Conservation (phyloP, 2,329 filamentous ascomycete genomes). For the Aspergillus pseudotamarii region DNA sequence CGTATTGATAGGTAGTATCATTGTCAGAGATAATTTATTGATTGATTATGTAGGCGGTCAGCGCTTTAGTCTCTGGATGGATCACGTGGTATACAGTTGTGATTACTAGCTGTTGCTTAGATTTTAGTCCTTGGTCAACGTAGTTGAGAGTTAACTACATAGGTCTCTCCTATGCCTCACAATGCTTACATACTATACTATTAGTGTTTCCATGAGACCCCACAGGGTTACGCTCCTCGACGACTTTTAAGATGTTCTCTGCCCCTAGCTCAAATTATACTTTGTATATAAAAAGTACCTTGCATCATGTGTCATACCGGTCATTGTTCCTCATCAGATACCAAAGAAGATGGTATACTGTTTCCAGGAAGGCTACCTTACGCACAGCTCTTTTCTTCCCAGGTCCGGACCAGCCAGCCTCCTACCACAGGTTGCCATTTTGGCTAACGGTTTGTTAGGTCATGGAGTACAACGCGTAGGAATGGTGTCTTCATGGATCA, state of each 20-base stretch:
- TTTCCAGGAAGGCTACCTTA: conserved; percentile 22
- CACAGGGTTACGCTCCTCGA: conserved; percentile 16
- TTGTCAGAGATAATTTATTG: background rate
- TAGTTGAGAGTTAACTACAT: background rate
- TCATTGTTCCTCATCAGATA: background rate
- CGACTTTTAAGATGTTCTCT: conserved; percentile 25
- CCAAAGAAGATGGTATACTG: conserved; percentile 9
- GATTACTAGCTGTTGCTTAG: background rate
- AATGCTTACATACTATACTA: conserved; percentile 14
- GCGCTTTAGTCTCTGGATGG: background rate
- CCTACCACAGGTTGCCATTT: background rate
- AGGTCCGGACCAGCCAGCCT: conserved; percentile 30
- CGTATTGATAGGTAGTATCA: background rate
- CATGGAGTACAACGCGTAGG: conserved; percentile 88
- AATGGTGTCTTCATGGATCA: conserved; percentile 84
- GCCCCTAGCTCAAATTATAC: conserved; percentile 5
- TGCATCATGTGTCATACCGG: conserved; percentile 5
- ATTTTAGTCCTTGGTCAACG: background rate
- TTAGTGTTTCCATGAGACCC: conserved; percentile 19
- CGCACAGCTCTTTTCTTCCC: conserved; percentile 54
- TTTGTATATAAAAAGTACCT: conserved; percentile 4
- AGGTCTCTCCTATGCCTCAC: background rate
- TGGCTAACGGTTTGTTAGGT: conserved; percentile 54
- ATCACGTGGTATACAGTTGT: background rate
- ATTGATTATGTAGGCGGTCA: conserved; percentile 13